phyloP scores from a whole-genome alignment of 2,329 filamentous ascomycete genomes.

The Penicillium brasilianum region DNA sequence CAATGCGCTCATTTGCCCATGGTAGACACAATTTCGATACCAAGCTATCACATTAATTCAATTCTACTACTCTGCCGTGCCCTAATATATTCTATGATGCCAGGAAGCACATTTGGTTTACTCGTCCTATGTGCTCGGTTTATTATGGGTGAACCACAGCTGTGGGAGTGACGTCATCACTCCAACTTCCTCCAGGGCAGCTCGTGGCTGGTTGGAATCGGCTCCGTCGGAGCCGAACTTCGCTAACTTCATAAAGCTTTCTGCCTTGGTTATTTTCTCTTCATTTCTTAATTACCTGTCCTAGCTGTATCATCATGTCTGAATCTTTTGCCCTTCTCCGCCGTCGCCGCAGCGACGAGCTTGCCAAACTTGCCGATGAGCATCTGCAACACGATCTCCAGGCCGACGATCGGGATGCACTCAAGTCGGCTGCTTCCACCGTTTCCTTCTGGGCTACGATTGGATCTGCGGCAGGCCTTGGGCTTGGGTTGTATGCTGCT shows the following conservation, averaged over 20 bases:
- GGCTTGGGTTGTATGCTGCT: constrained; percentile 63
- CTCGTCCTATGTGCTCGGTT: not conserved
- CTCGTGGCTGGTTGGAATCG: not conserved
- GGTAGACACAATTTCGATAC: too few relatives aligned
- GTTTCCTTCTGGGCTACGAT: constrained; percentile 61
- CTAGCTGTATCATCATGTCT: constrained; percentile 28
- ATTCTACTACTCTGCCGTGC: not conserved
- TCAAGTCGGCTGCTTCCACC: constrained; percentile 61
- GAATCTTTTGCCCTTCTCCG: constrained; percentile 57
- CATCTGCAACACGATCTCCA: constrained; percentile 64
- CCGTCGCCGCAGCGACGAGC: constrained; percentile 55
- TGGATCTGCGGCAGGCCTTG: constrained; percentile 65
- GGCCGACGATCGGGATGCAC: constrained; percentile 63
- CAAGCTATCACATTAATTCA: not conserved
- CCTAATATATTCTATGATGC: not conserved
- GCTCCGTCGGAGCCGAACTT: not conserved
- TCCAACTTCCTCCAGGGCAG: not conserved
- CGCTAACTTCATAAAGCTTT: not conserved
- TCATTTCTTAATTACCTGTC: not conserved
- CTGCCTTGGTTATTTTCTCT: not conserved
- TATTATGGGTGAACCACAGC: not conserved
- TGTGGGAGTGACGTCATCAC: constrained; percentile 19
- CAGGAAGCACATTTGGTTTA: not conserved
- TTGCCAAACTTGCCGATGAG: constrained; percentile 60
- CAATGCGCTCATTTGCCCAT: not conserved